A percentile compares a stretch with the other conserved stretches of the same genome.
Evolutionary conservation across 139 green algal genomes (phyloP).

Genomic region (Astrephomene gubernaculifera): DNA sequence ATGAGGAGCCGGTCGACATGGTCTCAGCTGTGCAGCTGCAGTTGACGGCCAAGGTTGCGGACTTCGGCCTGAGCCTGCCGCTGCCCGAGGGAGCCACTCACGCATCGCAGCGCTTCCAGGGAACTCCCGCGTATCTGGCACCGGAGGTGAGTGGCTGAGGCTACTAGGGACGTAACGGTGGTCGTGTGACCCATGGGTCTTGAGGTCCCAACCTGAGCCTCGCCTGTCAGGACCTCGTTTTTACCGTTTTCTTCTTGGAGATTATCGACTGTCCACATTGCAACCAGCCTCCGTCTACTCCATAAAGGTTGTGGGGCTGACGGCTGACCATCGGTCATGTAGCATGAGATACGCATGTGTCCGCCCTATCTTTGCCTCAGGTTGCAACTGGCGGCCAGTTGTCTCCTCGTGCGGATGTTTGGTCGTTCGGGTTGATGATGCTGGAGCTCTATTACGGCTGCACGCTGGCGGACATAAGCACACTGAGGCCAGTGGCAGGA

Average conservation of each 20-base stretch:
- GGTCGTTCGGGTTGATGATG: not conserved
- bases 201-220: too few relatives aligned
- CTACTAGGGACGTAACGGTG: too few relatives aligned
- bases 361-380: too few relatives aligned
- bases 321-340: too few relatives aligned
- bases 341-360: too few relatives aligned
- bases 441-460: conserved; percentile 13
- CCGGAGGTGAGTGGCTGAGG: conserved; percentile 3
- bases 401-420: not conserved
- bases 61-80: conserved; percentile 18
- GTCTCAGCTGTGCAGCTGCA: not conserved
- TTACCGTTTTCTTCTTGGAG: too few relatives aligned
- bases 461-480: not conserved
- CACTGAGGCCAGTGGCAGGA: too few relatives aligned
- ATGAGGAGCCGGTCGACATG: not conserved
- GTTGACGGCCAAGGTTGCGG: conserved; percentile 13
- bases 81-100: conserved; percentile 10
- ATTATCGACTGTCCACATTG: too few relatives aligned
- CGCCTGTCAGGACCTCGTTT: too few relatives aligned
- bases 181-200: too few relatives aligned
- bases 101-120: not conserved
- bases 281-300: too few relatives aligned
- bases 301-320: too few relatives aligned
- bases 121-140: not conserved
- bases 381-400: not conserved